These are phyloP conservation scores for Lojkania enalia DNA, from an alignment of 2,329 filamentous ascomycete species.

Conservation along the genomic window DNA sequence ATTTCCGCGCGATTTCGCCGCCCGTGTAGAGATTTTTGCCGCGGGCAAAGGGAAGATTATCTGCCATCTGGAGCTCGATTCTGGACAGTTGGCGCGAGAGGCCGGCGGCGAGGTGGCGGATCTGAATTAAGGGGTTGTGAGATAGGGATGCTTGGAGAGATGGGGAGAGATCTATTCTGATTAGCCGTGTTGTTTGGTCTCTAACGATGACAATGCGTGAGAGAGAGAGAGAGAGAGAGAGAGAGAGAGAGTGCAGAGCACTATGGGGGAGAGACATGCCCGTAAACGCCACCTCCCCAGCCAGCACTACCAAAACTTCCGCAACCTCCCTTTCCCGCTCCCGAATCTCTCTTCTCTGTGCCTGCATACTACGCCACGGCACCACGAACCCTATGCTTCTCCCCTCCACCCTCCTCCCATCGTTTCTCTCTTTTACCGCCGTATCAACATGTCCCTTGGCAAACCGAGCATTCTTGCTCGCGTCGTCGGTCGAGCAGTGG, in stretches of 20 bases:
- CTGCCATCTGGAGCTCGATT: conserved; percentile 39
- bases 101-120: conserved; percentile 39
- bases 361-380: conserved; percentile 42
- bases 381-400: conserved; percentile 42
- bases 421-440: conserved; percentile 23
- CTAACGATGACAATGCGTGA: no score
- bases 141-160: conserved; percentile 37
- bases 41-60: conserved; percentile 36
- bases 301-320: conserved; percentile 37
- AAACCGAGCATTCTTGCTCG: conserved; percentile 18
- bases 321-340: conserved; percentile 41
- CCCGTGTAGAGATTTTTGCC: conserved; percentile 41
- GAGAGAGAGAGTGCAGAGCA: no score
- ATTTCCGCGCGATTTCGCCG: conserved; percentile 37
- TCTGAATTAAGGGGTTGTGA: conserved; percentile 37
- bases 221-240: no score
- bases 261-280: conserved; percentile 20
- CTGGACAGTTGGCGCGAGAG: conserved; percentile 41
- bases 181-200: no score
- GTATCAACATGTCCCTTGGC: conserved; percentile 15
- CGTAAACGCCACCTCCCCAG: conserved; percentile 39
- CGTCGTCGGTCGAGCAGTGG: conserved; percentile 37
- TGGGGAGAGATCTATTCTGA: conserved; percentile 36
- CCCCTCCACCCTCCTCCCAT: conserved; percentile 17
- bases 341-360: conserved; percentile 34